Conservation (phyloP, 1,284 basidiomycete genomes). For the Uromyces viciae-fabae region DNA sequence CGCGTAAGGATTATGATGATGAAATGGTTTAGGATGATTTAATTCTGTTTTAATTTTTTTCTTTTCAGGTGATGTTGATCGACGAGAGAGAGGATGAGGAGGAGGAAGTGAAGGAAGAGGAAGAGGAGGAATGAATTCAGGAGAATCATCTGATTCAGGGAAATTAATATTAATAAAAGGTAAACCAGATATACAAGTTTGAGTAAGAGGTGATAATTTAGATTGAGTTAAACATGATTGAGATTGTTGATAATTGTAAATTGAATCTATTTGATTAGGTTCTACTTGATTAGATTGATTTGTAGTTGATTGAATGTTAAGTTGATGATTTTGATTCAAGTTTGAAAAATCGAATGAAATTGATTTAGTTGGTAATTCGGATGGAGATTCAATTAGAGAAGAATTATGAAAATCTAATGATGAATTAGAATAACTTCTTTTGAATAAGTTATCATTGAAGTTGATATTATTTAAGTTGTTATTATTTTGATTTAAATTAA, state of each 20-base stretch:
- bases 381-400: too few relatives aligned
- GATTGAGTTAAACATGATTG: neutral
- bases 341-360: too few relatives aligned
- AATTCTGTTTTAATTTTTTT: neutral
- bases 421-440: too few relatives aligned
- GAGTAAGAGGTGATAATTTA: slow-evolving; percentile 29
- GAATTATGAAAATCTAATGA: too few relatives aligned
- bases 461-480: neutral
- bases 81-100: neutral
- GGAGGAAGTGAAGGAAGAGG: neutral
- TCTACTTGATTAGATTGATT: neutral
- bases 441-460: too few relatives aligned
- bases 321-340: neutral
- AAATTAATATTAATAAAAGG: slow-evolving; percentile 39
- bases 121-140: slow-evolving; percentile 39
- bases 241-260: neutral
- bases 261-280: neutral
- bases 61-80: neutral
- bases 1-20: too few relatives aligned
- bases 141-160: slow-evolving; percentile 42
- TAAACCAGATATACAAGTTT: slow-evolving; percentile 10
- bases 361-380: too few relatives aligned
- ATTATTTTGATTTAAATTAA: neutral
- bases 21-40: neutral
- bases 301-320: neutral